Base-by-base conservation (phyloP, 768 basidiomycete genomes). In the Mycena rebaudengoi region DNA sequence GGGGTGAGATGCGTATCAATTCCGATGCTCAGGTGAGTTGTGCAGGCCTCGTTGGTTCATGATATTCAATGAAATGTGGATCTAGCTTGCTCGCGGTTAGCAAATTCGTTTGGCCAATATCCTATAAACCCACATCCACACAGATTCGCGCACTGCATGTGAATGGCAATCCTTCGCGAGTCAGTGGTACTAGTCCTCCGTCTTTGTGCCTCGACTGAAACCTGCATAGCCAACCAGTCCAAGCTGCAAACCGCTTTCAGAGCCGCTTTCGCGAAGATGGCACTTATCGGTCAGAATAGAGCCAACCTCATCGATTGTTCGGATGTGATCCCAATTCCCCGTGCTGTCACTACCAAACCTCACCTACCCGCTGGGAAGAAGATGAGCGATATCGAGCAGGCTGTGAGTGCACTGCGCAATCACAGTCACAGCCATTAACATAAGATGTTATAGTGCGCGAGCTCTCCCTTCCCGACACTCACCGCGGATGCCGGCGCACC, bases 101-200 rank as follows among this genome's bases (percentile, higher is more conserved):
- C 40, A n/a, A n/a, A 41, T 44, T 26, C 39, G n/a, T 14, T 40
- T 51, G 20, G 14, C 4, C 28, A 5, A 12, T 12, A 8, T 39
- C n/a, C 39, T 33, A 45, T 51, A 7, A 62, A 13, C 48, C 30
- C 4, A 44, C 21, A 35, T 57, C 40, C 60, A 61, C n/a, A 65
- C 64, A 74, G 81, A 85, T 71, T 62, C 76, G 5, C 73, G 80
- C 41, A 86, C 84, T 21, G 77, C 81, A 14, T 85, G 84, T 74
- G 66, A 68, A 41, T 85, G 84, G 83, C 84, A 85, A 70, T 73
- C 75, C 2, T 76, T 80, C 62, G 79, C 78, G 29, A 75, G 77
- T n/a, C 28, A 46, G 45, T 46, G 45, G 20, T 21, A 5, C 20
- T 20, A 14, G 7, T 11, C 13, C 45, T n/a, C 14, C 45, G 14